Base-by-base conservation (phyloP, 441 rosid species). In the Jatropha podagrica region DNA sequence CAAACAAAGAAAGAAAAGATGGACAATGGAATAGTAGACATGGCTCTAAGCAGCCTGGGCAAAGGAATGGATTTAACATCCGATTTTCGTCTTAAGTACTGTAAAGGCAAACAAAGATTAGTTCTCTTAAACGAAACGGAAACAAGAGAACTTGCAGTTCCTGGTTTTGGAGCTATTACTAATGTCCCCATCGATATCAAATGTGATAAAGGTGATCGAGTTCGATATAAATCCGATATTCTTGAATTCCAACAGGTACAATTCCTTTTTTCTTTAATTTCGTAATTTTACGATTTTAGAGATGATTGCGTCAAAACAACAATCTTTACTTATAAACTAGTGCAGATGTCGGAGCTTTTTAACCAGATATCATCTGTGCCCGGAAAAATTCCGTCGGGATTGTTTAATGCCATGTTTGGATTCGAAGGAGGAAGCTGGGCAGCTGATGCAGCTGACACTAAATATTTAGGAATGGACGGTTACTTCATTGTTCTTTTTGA, bases 321-420 rank as follows among this genome's bases (percentile, higher is more conserved):
- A 7, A 54, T 15, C 5, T 54, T 54, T 4, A 54, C 4, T 54
- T 54, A 0, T 1, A 41, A 40, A 26, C 13, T 56, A 32, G 64
- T 65, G 74, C 72, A 95, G 99, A 95, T 95, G 99, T 88, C 97
- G 13, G 99, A 93, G 81, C 74, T 84, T 61, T 89, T 91, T 85
- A 95, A 95, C 77, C 94, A 80, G 60, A 83, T 81, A 60, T 80
- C 88, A 10, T 75, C 90, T 17, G 78, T 91, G 2, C 78, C 88
- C 1, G 97, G 99, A 4, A 95, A 93, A 81, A 89, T 95, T 8
- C 99, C 99, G 12, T 80, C 96, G 1, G 98, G 99, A 4, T 44
- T 61, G 32, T 95, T 95, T 82, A 95, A 95, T 72, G 65, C 91
- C 15, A 89, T 83, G 89, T 95, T 95, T 62, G 92, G 91, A 41